These are phyloP conservation scores for Lachnellula cervina DNA, from an alignment of 2,329 filamentous ascomycete species.

Conservation along the genomic window DNA sequence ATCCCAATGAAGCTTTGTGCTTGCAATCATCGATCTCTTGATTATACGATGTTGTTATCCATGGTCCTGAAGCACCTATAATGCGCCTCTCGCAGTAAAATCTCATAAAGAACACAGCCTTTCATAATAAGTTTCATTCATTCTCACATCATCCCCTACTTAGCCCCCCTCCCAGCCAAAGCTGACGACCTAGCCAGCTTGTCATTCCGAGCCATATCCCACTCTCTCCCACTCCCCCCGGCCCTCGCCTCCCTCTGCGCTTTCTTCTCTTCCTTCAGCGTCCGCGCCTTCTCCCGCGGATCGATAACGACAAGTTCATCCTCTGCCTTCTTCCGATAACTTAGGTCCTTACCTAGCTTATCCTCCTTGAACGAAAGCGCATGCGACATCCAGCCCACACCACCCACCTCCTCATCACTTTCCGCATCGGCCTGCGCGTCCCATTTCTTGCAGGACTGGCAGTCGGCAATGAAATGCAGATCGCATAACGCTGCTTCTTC, in stretches of 20 bases:
- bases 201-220: constrained; percentile 55
- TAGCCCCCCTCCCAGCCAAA: constrained; percentile 52
- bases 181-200: constrained; percentile 50
- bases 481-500: constrained; percentile 79
- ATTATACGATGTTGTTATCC: no score
- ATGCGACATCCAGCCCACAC: constrained; percentile 80
- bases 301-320: constrained; percentile 93
- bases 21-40: no score
- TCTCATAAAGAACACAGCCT: not conserved
- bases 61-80: no score
- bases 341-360: constrained; percentile 82
- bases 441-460: constrained; percentile 86
- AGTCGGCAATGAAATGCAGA: constrained; percentile 92
- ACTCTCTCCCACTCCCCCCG: constrained; percentile 49
- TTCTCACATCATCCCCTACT: constrained; percentile 30
- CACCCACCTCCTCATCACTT: constrained; percentile 52
- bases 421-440: constrained; percentile 50
- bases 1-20: no score
- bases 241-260: constrained; percentile 50
- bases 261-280: constrained; percentile 61
- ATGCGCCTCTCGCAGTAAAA: no score
- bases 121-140: not conserved
- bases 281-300: constrained; percentile 74
- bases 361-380: constrained; percentile 83
- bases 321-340: constrained; percentile 84